Conservation (phyloP, 164 flowering plant genomes). For the Berberis vulgaris region DNA sequence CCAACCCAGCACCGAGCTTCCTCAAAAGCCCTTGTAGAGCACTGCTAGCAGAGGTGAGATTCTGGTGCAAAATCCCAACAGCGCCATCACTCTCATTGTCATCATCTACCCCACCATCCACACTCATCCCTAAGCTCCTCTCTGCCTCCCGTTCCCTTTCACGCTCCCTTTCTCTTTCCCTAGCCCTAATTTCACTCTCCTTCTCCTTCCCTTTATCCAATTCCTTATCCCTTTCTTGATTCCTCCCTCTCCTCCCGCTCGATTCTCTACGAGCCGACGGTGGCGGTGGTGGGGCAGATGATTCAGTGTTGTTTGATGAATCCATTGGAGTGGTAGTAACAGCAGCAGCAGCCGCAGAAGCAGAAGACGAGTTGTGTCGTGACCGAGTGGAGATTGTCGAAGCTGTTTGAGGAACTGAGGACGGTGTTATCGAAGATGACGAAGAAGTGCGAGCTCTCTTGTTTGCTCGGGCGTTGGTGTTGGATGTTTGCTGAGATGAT, state of each 20-base stretch:
- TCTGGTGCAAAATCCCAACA: constrained; percentile 70
- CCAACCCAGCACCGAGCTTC: constrained; percentile 90
- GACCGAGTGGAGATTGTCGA: constrained; percentile 51
- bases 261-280: too few relatives aligned
- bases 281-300: constrained; percentile 37
- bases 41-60: constrained; percentile 81
- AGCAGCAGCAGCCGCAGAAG: background rate
- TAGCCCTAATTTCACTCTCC: constrained; percentile 67
- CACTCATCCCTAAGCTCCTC: constrained; percentile 19
- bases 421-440: constrained; percentile 17
- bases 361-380: constrained; percentile 17
- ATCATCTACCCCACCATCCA: constrained; percentile 25
- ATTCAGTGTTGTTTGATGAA: constrained; percentile 27
- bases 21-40: constrained; percentile 83
- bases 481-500: constrained; percentile 12
- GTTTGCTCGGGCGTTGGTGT: constrained; percentile 55
- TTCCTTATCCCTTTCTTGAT: constrained; percentile 32
- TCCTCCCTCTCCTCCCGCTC: constrained; percentile 17
- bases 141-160: background rate
- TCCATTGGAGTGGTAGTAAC: constrained; percentile 32
- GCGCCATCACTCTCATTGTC: constrained; percentile 68
- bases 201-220: constrained; percentile 81
- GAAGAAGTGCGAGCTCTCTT: constrained; percentile 55
- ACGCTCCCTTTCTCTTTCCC: constrained; percentile 26
- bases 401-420: constrained; percentile 14